phyloP scores from a whole-genome alignment of 176 grass and related monocot species.

The Pontederia paniculata region DNA sequence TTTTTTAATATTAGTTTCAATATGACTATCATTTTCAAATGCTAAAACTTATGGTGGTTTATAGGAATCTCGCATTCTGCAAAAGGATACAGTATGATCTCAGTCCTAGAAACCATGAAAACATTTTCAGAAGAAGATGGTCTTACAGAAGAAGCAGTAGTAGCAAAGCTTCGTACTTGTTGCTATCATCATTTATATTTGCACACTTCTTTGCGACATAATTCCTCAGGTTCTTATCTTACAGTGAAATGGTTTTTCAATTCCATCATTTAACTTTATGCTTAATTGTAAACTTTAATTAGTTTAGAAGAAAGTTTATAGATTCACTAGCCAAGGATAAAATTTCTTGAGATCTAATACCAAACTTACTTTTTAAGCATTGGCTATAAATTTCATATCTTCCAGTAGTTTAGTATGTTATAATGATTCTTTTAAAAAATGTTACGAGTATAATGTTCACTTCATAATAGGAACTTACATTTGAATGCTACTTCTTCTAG shows the following conservation, averaged over 20 bases:
- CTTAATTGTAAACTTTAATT: no score
- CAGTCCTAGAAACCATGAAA: slow-evolving; percentile 93
- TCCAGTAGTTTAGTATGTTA: no score
- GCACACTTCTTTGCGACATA: slow-evolving; percentile 73
- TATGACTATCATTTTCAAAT: neutral
- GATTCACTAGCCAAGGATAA: no score
- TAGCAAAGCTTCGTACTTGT: slow-evolving; percentile 74
- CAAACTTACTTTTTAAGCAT: no score
- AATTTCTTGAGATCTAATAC: no score
- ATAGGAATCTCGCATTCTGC: slow-evolving; percentile 77
- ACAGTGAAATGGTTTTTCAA: neutral
- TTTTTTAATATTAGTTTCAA: neutral
- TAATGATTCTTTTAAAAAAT: no score
- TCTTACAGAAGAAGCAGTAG: slow-evolving; percentile 84
- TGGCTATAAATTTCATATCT: no score
- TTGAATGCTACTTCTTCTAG: no score
- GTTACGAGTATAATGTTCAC: no score
- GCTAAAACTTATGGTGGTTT: slow-evolving; percentile 12
- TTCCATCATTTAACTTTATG: slow-evolving; percentile 9
- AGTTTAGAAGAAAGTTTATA: no score
- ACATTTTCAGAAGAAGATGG: slow-evolving; percentile 88
- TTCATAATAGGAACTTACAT: no score
- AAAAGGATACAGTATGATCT: slow-evolving; percentile 92
- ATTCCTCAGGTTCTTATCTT: slow-evolving; percentile 62
- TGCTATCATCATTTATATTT: slow-evolving; percentile 75